These are phyloP conservation scores for Chaetomium tenue DNA, from an alignment of 495 filamentous ascomycete species.

Conservation along the genomic window DNA sequence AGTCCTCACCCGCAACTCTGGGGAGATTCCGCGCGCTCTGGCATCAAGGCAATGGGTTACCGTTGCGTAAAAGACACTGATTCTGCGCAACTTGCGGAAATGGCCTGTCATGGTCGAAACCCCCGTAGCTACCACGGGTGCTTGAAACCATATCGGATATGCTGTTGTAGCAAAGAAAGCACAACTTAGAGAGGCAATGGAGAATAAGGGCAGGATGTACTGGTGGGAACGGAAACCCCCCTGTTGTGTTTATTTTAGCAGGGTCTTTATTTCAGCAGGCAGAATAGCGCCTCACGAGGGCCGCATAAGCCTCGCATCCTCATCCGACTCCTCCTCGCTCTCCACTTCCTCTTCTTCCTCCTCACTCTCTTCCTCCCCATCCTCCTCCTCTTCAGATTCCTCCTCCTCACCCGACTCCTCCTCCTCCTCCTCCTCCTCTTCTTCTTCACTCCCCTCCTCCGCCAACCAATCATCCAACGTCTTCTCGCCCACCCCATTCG, in stretches of 20 bases:
- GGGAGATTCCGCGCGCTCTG: not conserved
- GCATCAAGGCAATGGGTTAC: not conserved
- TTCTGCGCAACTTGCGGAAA: not conserved
- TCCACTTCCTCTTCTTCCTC: constrained; percentile 39
- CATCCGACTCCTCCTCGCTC: constrained; percentile 46
- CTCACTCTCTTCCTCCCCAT: constrained; percentile 42
- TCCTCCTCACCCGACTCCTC: constrained; percentile 50
- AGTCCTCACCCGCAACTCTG: not conserved
- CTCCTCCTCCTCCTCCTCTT: constrained; percentile 40
- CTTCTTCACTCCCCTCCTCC: constrained; percentile 56
- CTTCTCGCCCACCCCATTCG: constrained; percentile 58
- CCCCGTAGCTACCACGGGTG: too few species aligned
- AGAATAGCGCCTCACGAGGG: not conserved
- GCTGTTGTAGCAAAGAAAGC: too few species aligned
- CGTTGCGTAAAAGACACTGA: not conserved
- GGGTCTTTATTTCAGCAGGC: not conserved
- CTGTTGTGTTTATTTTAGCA: too few species aligned
- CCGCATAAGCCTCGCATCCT: constrained; percentile 31
- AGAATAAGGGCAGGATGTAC: too few species aligned
- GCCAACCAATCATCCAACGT: constrained; percentile 87
- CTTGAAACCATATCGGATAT: too few species aligned
- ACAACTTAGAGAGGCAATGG: too few species aligned
- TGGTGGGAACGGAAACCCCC: too few species aligned
- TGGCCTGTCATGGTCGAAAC: not conserved
- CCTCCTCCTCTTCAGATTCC: constrained; percentile 49